A percentile compares a stretch with the other conserved stretches of the same genome.
These are phyloP conservation scores for Aspergillus nidulans DNA, from an alignment of 495 filamentous ascomycete species.

Conservation along the genomic window DNA sequence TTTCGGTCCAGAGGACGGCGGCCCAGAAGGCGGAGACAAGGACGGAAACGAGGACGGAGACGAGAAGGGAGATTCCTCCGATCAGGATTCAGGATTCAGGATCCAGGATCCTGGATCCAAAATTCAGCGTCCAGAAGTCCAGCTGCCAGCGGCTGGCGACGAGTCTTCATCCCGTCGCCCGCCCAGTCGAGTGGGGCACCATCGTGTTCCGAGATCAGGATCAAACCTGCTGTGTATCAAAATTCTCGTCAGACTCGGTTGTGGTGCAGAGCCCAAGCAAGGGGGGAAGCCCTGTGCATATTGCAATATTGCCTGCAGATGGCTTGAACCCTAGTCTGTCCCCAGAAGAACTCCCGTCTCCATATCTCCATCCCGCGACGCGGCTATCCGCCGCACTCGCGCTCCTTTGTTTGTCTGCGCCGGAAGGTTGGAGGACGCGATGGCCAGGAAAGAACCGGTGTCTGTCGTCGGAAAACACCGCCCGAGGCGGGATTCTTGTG, in stretches of 20 bases:
- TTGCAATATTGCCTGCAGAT: constrained; percentile 8
- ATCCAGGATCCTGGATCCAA: too few relatives aligned
- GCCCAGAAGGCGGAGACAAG: too few relatives aligned
- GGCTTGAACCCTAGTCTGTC: neutral
- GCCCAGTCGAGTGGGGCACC: neutral
- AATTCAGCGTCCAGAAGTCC: too few relatives aligned
- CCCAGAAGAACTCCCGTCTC: neutral
- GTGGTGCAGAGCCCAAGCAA: constrained; percentile 12
- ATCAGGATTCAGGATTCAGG: too few relatives aligned
- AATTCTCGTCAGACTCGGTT: too few relatives aligned
- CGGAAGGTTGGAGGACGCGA: neutral
- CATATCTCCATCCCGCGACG: neutral
- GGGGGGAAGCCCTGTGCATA: constrained; percentile 21
- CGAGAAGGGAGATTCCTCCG: neutral
- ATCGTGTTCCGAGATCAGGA: neutral
- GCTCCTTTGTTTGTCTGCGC: neutral
- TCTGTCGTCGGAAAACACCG: neutral
- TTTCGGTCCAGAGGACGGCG: too few relatives aligned
- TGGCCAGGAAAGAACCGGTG: neutral
- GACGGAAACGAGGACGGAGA: too few relatives aligned
- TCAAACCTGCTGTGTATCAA: constrained; percentile 1
- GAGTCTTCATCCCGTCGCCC: neutral
- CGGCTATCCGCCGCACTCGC: neutral
- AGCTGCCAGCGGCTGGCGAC: neutral
- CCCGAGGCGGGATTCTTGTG: neutral